Base-by-base conservation (phyloP, 495 filamentous ascomycete genomes). In the Trypethelium eluteriae region DNA sequence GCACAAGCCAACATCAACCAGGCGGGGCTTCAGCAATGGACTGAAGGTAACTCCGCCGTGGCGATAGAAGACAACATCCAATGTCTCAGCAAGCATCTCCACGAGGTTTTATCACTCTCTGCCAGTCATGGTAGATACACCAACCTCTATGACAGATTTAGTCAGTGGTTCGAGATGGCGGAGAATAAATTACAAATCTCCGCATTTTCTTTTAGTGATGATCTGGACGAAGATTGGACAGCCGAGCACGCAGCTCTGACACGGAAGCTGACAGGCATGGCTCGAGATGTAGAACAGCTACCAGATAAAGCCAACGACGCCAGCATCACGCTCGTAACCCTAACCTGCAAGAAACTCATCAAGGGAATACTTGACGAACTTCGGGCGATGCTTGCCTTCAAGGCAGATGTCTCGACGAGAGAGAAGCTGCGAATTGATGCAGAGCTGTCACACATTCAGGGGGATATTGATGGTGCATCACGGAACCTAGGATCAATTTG, bases 1-100 rank as follows among this genome's bases (percentile, higher is more conserved):
- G 53, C 53, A 34, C 11, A 59, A 2, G 11, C 32, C 32, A 59
- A 36, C 25, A n/a, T 59, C 32, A 59, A 59, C 18, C 53, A 59
- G 32, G 14, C 14, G 14, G 53, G 25, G 11, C 32, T 59, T 36
- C 32, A 9, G 4, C 25, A 59, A 59, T 59, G 53, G 53, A 36
- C 32, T 18, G 32, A 59, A 32, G 53, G 11, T 11, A 32, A 14
- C 7, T 3, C 32, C 6, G 53, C 53, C 18, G 14, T 36, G 53
- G 14, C 53, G 7, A 32, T 36, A 32, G 53, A 59, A 36, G 53
- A 34, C 18, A 59, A 59, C 18, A 59, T 59, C 2, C 25, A 59
- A 14, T 59, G 25, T 34, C 32, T 59, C 32, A 59, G 53, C 53
- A 59, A 59, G 53, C 53, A 35, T 36, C 53, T 59, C 53, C 53